These are phyloP conservation scores for Seiridium unicorne DNA, from an alignment of 2,329 filamentous ascomycete genomes.

Conservation along the genomic window DNA sequence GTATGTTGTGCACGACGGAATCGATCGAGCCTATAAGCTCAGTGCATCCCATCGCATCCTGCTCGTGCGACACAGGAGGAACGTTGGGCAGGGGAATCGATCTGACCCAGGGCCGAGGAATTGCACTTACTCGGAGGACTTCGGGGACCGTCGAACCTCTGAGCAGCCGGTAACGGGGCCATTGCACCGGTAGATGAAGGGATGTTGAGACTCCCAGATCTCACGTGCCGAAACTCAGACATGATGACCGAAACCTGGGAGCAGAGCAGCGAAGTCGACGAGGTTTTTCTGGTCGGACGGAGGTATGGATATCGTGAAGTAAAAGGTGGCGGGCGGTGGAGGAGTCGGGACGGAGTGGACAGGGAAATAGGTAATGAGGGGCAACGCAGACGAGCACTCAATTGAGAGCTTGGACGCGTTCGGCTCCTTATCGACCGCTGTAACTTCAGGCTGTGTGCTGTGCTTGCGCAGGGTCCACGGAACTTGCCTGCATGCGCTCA, in stretches of 20 bases:
- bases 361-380: not conserved
- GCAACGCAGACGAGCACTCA: not conserved
- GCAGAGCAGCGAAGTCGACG: not conserved
- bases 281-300: not conserved
- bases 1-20: conserved; percentile 3
- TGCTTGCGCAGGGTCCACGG: not conserved
- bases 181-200: conserved; percentile 33
- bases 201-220: conserved; percentile 57
- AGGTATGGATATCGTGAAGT: not conserved
- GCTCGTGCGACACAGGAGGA: not conserved
- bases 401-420: not conserved
- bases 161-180: conserved; percentile 33
- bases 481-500: too few relatives aligned
- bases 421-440: not conserved
- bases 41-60: not conserved
- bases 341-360: not conserved
- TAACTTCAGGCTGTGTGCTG: not conserved
- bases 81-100: not conserved
- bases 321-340: conserved; percentile 2
- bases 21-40: not conserved
- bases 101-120: not conserved
- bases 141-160: conserved; percentile 57
- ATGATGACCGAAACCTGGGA: conserved; percentile 25
- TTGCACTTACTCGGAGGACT: conserved; percentile 61
- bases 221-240: conserved; percentile 56